Percentiles rank a stretch among this genome's conserved stretches.
phyloP scores from a whole-genome alignment of 2,329 filamentous ascomycete genomes.

The Penicillium hordei region DNA sequence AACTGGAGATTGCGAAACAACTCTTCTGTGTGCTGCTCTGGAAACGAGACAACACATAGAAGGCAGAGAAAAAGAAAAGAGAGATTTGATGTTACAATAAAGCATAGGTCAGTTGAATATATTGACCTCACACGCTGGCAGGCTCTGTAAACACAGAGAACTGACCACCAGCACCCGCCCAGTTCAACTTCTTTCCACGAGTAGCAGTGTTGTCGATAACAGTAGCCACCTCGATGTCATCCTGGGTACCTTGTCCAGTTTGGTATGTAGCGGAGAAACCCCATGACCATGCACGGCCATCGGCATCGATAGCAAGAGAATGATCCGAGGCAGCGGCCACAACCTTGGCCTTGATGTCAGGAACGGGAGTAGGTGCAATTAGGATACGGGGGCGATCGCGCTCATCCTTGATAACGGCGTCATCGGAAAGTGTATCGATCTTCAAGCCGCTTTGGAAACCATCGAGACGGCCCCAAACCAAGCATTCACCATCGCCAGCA shows the following conservation, averaged over 20 bases:
- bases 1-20: not conserved
- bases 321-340: slow-evolving; percentile 70
- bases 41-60: not conserved
- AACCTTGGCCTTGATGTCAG: slow-evolving; percentile 57
- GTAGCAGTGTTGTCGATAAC: slow-evolving; percentile 82
- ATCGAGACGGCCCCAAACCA: slow-evolving; percentile 62
- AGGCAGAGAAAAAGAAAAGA: not conserved
- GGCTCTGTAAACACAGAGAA: slow-evolving; percentile 51
- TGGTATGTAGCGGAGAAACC: slow-evolving; percentile 80
- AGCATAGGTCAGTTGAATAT: not conserved
- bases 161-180: slow-evolving; percentile 84
- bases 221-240: slow-evolving; percentile 76
- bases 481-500: slow-evolving; percentile 54
- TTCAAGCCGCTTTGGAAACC: slow-evolving; percentile 62
- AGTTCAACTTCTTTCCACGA: slow-evolving; percentile 69
- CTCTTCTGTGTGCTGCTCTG: not conserved
- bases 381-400: slow-evolving; percentile 68
- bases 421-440: slow-evolving; percentile 54
- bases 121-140: slow-evolving; percentile 18
- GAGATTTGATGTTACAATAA: slow-evolving; percentile 1
- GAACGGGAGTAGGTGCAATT: slow-evolving; percentile 62
- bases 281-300: slow-evolving; percentile 74
- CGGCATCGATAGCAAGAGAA: slow-evolving; percentile 66
- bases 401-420: slow-evolving; percentile 64
- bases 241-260: slow-evolving; percentile 73